Evolutionary conservation across 768 basidiomycete species (phyloP), one percentile per base, ranked within the genome.

Genomic region (Tephrocybe rancida): DNA sequence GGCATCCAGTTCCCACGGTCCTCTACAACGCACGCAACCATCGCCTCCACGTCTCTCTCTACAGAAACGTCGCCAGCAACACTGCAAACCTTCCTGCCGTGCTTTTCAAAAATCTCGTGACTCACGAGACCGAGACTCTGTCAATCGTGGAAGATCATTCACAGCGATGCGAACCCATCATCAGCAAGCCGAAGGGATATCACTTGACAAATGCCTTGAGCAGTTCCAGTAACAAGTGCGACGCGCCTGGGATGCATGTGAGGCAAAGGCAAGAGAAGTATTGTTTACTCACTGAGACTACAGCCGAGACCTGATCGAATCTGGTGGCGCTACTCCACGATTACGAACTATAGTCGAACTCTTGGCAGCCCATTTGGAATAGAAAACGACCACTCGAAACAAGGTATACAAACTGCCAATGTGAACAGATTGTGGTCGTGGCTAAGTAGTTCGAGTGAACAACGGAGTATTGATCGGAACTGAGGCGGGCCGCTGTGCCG

Each of bases 161-260:
- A 72, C 54, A 7, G 60, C 67, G 11, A 73, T 56, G 29, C 63
- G n/a, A 65, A 67, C 3, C 71, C 70, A 43, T 73, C 70, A 1
- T 64, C 55, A 5, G 71, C 71, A 5, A 73, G 61, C 3, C 63
- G 57, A 5, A 71, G 61, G 0, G 69, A 69, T 16, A 70, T 66
- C 1, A 60, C 61, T 16, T 55, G 50, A n/a, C 71, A 71, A 13
- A 73, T 70, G 24, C 70, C 71, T 55, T 65, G 58, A n/a, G 62
- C 64, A 21, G 70, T 63, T 25, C 69, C 69, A 5, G 69, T 70
- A 14, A 70, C 61, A 16, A 66, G 42, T 18, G 67, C 69, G 41
- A 73, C 63, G 14, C 70, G 35, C n/a, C 16, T 37, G 35, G 5
- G 7, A 37, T 37, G 35, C 35, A 37, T 37, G 16, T n/a, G n/a